Conservation (phyloP, 805 yeast genomes). For the Maudiozyma saulgeensis region DNA sequence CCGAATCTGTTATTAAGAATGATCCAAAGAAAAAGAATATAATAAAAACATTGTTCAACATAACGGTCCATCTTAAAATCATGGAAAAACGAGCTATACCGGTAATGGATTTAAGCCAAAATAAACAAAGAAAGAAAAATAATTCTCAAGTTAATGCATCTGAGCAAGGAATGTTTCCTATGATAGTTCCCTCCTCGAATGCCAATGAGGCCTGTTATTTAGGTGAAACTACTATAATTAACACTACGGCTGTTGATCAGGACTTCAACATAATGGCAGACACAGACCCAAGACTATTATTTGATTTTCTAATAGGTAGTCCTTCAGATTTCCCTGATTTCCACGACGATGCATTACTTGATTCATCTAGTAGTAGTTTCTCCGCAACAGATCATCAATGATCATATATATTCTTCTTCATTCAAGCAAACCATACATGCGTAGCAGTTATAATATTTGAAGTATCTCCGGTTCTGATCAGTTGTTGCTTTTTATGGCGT, state of each 20-base stretch:
- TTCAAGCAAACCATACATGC: no score
- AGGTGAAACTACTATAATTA: no score
- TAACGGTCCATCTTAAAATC: not conserved
- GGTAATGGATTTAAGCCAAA: not conserved
- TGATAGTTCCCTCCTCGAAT: not conserved
- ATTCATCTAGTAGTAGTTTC: not conserved
- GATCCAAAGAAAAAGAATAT: conserved; percentile 8
- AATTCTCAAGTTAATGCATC: not conserved
- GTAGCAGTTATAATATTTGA: no score
- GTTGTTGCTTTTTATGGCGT: no score
- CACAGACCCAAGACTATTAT: not conserved
- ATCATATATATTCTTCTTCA: not conserved
- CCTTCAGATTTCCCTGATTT: not conserved
- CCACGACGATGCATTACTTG: not conserved
- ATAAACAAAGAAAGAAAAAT: no score
- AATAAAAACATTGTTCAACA: conserved; percentile 11
- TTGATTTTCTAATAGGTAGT: not conserved
- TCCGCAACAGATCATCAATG: not conserved
- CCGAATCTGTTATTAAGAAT: conserved; percentile 11
- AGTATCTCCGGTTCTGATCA: no score
- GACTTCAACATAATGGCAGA: not conserved
- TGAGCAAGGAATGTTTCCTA: not conserved
- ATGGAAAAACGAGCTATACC: not conserved
- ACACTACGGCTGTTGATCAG: not conserved
- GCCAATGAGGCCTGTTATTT: not conserved